Percentiles rank a stretch among this genome's conserved stretches.
These are phyloP conservation scores for Cutaneotrichosporon spelunceum DNA, from an alignment of 1,284 basidiomycete genomes.

Conservation along the genomic window DNA sequence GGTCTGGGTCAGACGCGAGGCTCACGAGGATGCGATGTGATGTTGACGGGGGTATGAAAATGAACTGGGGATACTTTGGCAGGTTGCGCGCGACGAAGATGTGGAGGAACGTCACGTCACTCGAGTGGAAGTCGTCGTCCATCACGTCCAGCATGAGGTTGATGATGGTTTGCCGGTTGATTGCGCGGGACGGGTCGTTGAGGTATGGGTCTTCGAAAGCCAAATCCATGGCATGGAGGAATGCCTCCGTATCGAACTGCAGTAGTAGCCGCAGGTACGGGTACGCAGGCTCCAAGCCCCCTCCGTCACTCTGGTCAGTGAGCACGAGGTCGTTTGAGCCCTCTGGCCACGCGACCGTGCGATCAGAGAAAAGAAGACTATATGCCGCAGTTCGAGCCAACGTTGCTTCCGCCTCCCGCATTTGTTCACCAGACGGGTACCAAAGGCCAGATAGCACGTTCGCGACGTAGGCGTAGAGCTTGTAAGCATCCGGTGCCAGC, in stretches of 20 bases:
- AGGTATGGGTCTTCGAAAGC: slow-evolving; percentile 92
- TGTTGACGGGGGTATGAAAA: slow-evolving; percentile 65
- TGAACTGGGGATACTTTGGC: slow-evolving; percentile 91
- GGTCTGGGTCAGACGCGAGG: slow-evolving; percentile 70
- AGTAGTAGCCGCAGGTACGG: slow-evolving; percentile 84
- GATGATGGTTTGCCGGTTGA: slow-evolving; percentile 77
- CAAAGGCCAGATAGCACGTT: slow-evolving; percentile 77
- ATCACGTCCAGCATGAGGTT: slow-evolving; percentile 79
- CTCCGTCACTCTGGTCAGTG: slow-evolving; percentile 42
- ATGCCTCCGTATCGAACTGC: slow-evolving; percentile 87
- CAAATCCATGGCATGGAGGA: slow-evolving; percentile 88
- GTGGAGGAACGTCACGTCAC: slow-evolving; percentile 76
- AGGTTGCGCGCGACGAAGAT: slow-evolving; percentile 96
- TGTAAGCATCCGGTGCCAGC: slow-evolving; percentile 75
- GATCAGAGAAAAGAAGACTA: slow-evolving; percentile 76
- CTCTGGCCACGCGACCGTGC: slow-evolving; percentile 71
- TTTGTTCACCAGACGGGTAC: slow-evolving; percentile 77
- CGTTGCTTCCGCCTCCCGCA: slow-evolving; percentile 63
- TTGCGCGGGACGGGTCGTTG: slow-evolving; percentile 62
- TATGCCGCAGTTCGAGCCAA: slow-evolving; percentile 71
- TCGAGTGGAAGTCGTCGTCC: slow-evolving; percentile 54
- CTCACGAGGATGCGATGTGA: slow-evolving; percentile 73
- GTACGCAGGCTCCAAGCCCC: slow-evolving; percentile 66
- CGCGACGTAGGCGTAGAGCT: slow-evolving; percentile 88
- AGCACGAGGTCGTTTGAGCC: slow-evolving; percentile 29